Base-by-base conservation (phyloP, 1,284 basidiomycete species). In the Phaffia rhodozyma region DNA sequence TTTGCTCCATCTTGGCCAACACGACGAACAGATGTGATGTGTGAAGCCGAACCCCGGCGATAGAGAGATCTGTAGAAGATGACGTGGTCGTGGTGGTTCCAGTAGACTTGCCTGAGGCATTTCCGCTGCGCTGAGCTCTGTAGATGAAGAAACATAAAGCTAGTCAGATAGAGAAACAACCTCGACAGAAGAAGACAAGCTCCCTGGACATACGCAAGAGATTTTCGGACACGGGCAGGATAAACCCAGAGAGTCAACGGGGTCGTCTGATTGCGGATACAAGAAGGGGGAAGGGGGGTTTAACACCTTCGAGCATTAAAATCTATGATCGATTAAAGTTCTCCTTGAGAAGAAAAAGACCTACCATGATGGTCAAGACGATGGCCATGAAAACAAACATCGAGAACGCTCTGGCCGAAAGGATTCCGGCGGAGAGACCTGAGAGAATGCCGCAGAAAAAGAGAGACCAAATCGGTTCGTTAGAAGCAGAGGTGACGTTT, bases 321-420 rank as follows among this genome's bases (percentile, higher is more conserved):
- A 62, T 25, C 47, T 34, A 16, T 18, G 21, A 11, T 11, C 5
- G 25, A 25, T n/a, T 27, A 20, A 49, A 20, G 34, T 23, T 32
- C 27, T 23, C 18, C 23, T 21, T 13, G n/a, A 13, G 34, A 18
- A 32, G 29, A 57, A 30, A 34, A 16, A 34, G 55, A 34, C 29
- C 34, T 3, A 34, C n/a, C 79, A 89, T 81, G 75, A 89, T 89
- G 0, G 91, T 96, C 58, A 94, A 79, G 30, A 87, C 74, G 58
- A 97, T 75, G 0, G 92, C 90, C 74, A 90, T 89, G 43, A 96
- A 77, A 29, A 94, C 91, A 69, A 97, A 93, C 89, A 97, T 96
- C 18, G 80, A 79, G 70, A 83, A 83, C 25, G 81, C 76, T n/a
- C 74, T 72, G 38, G 74, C 80, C 47, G 87, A 84, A 60, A 98